Base-by-base conservation (phyloP, 805 yeast genomes). In the Yamadazyma takamatsuzukensis region DNA sequence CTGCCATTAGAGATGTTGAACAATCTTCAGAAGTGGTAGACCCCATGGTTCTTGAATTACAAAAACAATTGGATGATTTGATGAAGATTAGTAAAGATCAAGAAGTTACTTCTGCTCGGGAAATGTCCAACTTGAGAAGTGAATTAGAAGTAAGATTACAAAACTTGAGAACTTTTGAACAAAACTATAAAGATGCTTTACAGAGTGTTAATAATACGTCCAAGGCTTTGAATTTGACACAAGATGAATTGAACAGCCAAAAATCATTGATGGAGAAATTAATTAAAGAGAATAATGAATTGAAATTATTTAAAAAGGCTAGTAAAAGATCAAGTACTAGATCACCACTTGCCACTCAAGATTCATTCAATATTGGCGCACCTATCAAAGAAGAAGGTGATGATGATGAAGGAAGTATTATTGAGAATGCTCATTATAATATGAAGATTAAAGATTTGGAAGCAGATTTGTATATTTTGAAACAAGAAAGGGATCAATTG, bases 401-500 rank as follows among this genome's bases (percentile, higher is more conserved):
- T 15, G 44, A 37, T 2, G 57, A 52, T 16, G 66, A 58, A 15
- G 59, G 51, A 11, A 55, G 44, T 5, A 57, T 44, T 10, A 54
- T 66, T 24, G 54, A 47, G 17, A 60, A 48, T 32, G 73, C 83
- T 28, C 87, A 82, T 43, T 83, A 73, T 49, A 83, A 78, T 41
- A 70, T 86, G 64, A 83, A 80, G 57, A 72, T 87, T 27, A 78
- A 83, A 47, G 95, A 87, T 47, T 61, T 87, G 46, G 84, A 85
- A 49, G 95, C 95, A 4, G 95, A 86, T 53, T 64, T 87, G 43
- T 82, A 74, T 48, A 83, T 87, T 35, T 72, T 82, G 43, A 79
- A 78, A 48, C 90, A 86, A 58, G 96, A 87, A 58, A 72, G 94
- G 43, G 93, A 87, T 50, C 83, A 80, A 46, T 64, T 84, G 54